Conservation (phyloP, 2,329 filamentous ascomycete species). For the Didymella segeticola region DNA sequence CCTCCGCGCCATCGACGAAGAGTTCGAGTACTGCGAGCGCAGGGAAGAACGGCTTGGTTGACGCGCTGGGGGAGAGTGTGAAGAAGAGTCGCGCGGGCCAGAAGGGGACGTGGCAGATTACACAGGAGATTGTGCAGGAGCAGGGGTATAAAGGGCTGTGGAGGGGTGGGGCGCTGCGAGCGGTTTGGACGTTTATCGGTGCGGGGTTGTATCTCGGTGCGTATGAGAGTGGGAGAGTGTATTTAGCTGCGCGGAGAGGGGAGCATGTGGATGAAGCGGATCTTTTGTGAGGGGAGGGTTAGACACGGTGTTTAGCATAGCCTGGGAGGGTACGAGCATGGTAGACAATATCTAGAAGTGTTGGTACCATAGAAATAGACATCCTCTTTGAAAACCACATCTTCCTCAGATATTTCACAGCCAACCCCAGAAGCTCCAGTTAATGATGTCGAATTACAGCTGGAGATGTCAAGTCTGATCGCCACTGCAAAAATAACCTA, state of each 20-base stretch:
- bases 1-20: neutral
- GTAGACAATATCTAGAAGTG: too few species aligned
- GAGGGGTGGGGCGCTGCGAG: constrained; percentile 74
- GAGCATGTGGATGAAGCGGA: too few species aligned
- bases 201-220: constrained; percentile 85
- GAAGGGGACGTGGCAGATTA: constrained; percentile 63
- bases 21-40: constrained; percentile 1
- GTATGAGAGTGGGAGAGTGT: constrained; percentile 78
- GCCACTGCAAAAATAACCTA: too few species aligned
- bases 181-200: constrained; percentile 81
- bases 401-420: too few species aligned
- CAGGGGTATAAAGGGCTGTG: constrained; percentile 78
- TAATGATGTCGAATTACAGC: too few species aligned
- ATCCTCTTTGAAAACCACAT: too few species aligned
- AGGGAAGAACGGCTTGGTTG: constrained; percentile 37
- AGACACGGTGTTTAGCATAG: too few species aligned
- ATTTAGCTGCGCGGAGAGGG: constrained; percentile 54
- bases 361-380: too few species aligned
- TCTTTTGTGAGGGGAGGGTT: too few species aligned
- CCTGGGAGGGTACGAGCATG: too few species aligned
- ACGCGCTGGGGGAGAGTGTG: constrained; percentile 52
- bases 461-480: too few species aligned
- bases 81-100: constrained; percentile 37
- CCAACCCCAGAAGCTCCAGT: too few species aligned
- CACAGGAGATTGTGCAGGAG: constrained; percentile 68